phyloP scores from a whole-genome alignment of 306 rosid species.

The Leucaena leucocephala region DNA sequence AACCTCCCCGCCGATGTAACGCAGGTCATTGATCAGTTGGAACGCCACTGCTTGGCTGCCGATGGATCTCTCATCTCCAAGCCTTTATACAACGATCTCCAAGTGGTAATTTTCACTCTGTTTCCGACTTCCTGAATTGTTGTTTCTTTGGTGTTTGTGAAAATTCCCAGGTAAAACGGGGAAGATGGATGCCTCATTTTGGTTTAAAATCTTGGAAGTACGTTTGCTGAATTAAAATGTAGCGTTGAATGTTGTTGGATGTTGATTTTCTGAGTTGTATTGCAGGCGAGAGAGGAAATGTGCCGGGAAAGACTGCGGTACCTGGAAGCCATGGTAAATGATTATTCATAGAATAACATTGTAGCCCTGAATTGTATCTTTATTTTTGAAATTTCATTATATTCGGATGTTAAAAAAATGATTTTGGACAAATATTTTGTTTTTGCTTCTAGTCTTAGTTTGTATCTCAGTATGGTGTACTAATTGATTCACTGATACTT shows the following conservation, averaged over 20 bases:
- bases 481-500: constrained; percentile 31
- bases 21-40: constrained; percentile 80
- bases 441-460: constrained; percentile 17
- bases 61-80: constrained; percentile 91
- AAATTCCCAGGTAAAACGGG: constrained; percentile 12
- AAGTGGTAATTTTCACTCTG: constrained; percentile 53
- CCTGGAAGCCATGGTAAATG: constrained; percentile 79
- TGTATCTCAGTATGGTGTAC: constrained; percentile 23
- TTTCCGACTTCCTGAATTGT: constrained; percentile 20
- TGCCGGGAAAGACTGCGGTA: constrained; percentile 83
- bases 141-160: constrained; percentile 26
- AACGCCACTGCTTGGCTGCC: constrained; percentile 93
- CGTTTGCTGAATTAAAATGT: constrained; percentile 1
- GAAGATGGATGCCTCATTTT: constrained; percentile 22
- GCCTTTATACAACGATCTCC: constrained; percentile 76
- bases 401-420: not conserved
- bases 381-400: not conserved
- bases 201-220: not conserved
- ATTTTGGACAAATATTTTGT: constrained; percentile 2
- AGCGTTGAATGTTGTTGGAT: not conserved
- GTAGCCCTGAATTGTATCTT: not conserved
- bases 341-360: not conserved
- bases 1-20: constrained; percentile 72
- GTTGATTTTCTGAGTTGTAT: constrained; percentile 27
- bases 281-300: constrained; percentile 99